A percentile compares a stretch with the other conserved stretches of the same genome.
These are phyloP conservation scores for Naganishia randhawae DNA, from an alignment of 768 basidiomycete species.

Conservation along the genomic window DNA sequence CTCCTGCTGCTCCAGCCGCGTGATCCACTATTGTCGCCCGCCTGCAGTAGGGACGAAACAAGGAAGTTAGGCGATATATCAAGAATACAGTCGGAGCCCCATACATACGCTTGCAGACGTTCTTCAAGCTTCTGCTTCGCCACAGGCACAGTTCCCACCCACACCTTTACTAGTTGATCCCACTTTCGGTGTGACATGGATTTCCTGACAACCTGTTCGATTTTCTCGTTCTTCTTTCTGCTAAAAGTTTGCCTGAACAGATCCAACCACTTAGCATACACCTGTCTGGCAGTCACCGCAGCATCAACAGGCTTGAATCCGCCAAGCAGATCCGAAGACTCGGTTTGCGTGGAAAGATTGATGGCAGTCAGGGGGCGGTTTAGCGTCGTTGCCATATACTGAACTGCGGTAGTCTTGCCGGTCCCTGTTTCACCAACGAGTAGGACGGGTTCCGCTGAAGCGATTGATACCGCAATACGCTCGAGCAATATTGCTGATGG, in stretches of 20 bases:
- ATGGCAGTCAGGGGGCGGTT: conserved; percentile 74
- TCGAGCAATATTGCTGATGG: conserved; percentile 76
- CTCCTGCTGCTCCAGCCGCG: not conserved
- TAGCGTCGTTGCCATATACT: conserved; percentile 77
- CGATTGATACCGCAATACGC: conserved; percentile 69
- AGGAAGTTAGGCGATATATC: not conserved
- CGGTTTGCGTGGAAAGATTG: conserved; percentile 93
- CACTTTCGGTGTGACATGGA: conserved; percentile 78
- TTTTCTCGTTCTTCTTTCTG: conserved; percentile 79
- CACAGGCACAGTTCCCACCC: conserved; percentile 56
- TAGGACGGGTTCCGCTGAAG: conserved; percentile 74
- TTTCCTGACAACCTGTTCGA: conserved; percentile 73
- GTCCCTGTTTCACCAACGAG: conserved; percentile 99
- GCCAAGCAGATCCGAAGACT: conserved; percentile 86
- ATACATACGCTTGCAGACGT: conserved; percentile 31
- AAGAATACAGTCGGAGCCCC: not conserved
- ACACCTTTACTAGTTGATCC: conserved; percentile 75
- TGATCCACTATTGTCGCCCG: not conserved
- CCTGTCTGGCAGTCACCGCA: conserved; percentile 64
- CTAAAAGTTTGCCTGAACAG: conserved; percentile 85
- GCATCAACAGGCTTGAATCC: conserved; percentile 95
- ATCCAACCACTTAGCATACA: conserved; percentile 71
- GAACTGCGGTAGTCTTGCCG: conserved; percentile 89
- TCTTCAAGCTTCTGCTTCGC: conserved; percentile 55
- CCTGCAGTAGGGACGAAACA: not conserved